These are phyloP conservation scores for Chamaenerion angustifolium DNA, from an alignment of 345 rosid genomes.

Conservation along the genomic window DNA sequence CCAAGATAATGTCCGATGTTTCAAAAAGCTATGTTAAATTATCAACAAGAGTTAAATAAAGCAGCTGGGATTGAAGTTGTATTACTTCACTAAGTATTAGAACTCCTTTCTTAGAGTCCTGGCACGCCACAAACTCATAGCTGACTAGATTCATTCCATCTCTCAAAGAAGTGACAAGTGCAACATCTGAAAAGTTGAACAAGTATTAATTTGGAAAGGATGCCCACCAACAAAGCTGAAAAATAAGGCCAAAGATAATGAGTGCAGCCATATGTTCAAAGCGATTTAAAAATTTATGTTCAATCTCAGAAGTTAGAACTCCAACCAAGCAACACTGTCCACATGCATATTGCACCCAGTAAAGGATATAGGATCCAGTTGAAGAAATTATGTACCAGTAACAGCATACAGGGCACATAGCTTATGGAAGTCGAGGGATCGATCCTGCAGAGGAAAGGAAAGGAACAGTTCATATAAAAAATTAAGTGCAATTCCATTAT, in stretches of 20 bases:
- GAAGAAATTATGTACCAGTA: conserved; percentile 51
- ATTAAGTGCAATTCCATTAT: neutral
- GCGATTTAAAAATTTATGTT: no score
- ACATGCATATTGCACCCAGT: neutral
- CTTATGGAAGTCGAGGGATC: conserved; percentile 74
- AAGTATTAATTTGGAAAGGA: neutral
- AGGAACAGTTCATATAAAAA: conserved; percentile 9
- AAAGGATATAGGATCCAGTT: conserved; percentile 1
- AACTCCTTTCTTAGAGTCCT: conserved; percentile 92
- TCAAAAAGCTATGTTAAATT: no score
- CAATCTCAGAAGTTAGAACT: no score
- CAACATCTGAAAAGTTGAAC: conserved; percentile 48
- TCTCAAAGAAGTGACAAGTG: conserved; percentile 93
- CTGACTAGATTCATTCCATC: conserved; percentile 99
- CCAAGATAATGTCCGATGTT: no score
- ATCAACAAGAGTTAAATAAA: neutral
- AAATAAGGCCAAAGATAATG: no score
- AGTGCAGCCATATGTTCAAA: no score
- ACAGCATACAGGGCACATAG: conserved; percentile 92
- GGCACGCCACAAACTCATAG: conserved; percentile 98
- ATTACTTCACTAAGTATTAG: conserved; percentile 98
- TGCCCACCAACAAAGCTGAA: no score
- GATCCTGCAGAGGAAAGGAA: conserved; percentile 50
- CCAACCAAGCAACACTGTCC: no score
- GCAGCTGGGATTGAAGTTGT: no score